A percentile compares a stretch with the other conserved stretches of the same genome.
Evolutionary conservation across 495 filamentous ascomycete genomes (phyloP).

Genomic region (Umbilicaria muhlenbergii): DNA sequence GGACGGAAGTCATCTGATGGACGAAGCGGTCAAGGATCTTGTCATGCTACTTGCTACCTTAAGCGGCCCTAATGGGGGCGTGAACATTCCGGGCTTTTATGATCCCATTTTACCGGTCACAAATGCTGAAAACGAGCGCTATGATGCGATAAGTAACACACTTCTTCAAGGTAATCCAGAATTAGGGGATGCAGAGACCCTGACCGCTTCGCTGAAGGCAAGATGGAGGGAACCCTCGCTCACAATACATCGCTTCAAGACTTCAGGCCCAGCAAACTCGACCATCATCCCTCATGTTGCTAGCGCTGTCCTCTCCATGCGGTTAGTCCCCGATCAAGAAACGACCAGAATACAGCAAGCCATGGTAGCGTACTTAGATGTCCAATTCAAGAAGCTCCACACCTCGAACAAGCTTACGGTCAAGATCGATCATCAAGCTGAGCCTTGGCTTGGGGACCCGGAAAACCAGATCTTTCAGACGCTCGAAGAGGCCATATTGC

Average conservation of each 20-base stretch:
- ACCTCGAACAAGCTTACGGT: conserved; percentile 71
- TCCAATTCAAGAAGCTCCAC: conserved; percentile 56
- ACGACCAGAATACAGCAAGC: conserved; percentile 52
- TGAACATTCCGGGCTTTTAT: conserved; percentile 63
- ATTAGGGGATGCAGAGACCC: conserved; percentile 44
- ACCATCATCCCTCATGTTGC: conserved; percentile 80
- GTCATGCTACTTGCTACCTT: conserved; percentile 65
- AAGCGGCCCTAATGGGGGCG: conserved; percentile 44
- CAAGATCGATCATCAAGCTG: conserved; percentile 77
- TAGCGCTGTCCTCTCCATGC: conserved; percentile 71
- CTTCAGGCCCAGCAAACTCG: conserved; percentile 59
- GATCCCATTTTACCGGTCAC: conserved; percentile 65
- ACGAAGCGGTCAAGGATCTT: conserved; percentile 83
- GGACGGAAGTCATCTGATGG: conserved; percentile 74
- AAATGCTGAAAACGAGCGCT: conserved; percentile 60
- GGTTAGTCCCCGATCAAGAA: conserved; percentile 85
- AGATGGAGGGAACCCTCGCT: conserved; percentile 93
- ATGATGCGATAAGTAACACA: conserved; percentile 65
- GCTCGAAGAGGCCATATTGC: conserved; percentile 70
- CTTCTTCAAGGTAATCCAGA: conserved; percentile 56
- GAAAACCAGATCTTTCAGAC: conserved; percentile 83
- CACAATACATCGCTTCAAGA: conserved; percentile 72
- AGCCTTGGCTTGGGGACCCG: conserved; percentile 90
- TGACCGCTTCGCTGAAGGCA: conserved; percentile 71
- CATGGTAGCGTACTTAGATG: conserved; percentile 48